Evolutionary conservation across 129 eudicot genomes (phyloP), one percentile per base, ranked within the genome.

Genomic region (Saussurea involucrata): DNA sequence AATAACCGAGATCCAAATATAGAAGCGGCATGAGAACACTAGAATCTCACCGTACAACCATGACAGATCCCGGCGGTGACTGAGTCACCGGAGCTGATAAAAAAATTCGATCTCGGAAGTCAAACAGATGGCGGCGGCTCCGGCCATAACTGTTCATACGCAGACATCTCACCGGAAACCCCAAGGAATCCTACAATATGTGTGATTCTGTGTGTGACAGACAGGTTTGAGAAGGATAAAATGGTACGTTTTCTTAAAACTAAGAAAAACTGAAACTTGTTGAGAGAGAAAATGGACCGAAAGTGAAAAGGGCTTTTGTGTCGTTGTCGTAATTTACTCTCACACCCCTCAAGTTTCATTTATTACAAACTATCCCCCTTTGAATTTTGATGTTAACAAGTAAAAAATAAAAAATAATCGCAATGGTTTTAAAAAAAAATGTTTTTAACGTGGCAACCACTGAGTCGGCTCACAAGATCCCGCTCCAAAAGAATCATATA

Each of bases 1-100:
- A 55, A 57, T 13, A 68, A 57, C 22, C 44, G 63, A 57, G 76
- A 69, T 76, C 32, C 9, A 53, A 32, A 66, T 49, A 76, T 8
- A 67, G 33, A 33, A 76, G 17, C 4, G 53, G 37, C 15, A 58
- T 69, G 61, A 71, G 34, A 29, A 71, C 63, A 42, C 13, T 18
- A 42, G 40, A 70, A 71, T 12, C 65, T 78, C 69, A 78, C 82
- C 82, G 72, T 78, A 42, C 27, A 71, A 24, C 33, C 55, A 63
- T 40, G 72, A 68, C 72, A 63, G 82, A 78, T 78, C 71, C 77
- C 72, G 66, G 82, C 72, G 66, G 64, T 61, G 63, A 61, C 72
- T n/a, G 81, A 22, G 40, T 63, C 81, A 34, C 81, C 81, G 72
- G 82, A 78, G 82, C 63, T 61, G 82, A 42, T 78, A 0, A 36